Evolutionary conservation across 768 basidiomycete genomes (phyloP).

Genomic region (Cystofilobasidium bisporidii): DNA sequence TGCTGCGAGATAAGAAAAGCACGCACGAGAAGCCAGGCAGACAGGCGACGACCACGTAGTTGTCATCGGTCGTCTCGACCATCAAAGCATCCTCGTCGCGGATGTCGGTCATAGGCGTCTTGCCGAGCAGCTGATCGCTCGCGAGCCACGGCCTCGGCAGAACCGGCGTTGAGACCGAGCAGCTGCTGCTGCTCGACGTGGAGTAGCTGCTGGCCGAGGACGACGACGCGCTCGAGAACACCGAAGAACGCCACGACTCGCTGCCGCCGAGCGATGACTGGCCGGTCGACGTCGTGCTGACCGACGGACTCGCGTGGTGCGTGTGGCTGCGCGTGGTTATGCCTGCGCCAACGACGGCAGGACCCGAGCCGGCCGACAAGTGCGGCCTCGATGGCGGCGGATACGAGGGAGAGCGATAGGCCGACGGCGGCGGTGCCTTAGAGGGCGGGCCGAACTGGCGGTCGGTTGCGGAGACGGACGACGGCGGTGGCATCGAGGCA

Average conservation of each 20-base stretch:
- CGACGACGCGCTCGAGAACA: slow-evolving; percentile 13
- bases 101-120: not conserved
- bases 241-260: slow-evolving; percentile 8
- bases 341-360: not conserved
- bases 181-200: slow-evolving; percentile 3
- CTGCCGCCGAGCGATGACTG: not conserved
- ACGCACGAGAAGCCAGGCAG: slow-evolving; percentile 28
- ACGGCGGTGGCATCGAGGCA: not conserved
- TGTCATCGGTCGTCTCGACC: slow-evolving; percentile 25
- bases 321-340: not conserved
- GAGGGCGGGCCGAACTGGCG: not conserved
- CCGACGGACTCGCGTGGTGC: slow-evolving; percentile 2
- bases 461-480: not conserved
- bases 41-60: slow-evolving; percentile 20
- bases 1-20: too few relatives aligned
- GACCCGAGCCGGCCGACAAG: not conserved
- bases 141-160: slow-evolving; percentile 19
- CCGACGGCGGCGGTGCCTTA: not conserved
- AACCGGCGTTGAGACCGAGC: slow-evolving; percentile 20
- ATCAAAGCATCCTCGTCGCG: slow-evolving; percentile 10
- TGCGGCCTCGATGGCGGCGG: not conserved
- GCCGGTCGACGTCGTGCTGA: slow-evolving; percentile 1
- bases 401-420: not conserved
- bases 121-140: slow-evolving; percentile 8
- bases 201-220: slow-evolving; percentile 12